These are phyloP conservation scores for Rhodotorula sp. DNA, from an alignment of 1,284 basidiomycete genomes.

Conservation along the genomic window DNA sequence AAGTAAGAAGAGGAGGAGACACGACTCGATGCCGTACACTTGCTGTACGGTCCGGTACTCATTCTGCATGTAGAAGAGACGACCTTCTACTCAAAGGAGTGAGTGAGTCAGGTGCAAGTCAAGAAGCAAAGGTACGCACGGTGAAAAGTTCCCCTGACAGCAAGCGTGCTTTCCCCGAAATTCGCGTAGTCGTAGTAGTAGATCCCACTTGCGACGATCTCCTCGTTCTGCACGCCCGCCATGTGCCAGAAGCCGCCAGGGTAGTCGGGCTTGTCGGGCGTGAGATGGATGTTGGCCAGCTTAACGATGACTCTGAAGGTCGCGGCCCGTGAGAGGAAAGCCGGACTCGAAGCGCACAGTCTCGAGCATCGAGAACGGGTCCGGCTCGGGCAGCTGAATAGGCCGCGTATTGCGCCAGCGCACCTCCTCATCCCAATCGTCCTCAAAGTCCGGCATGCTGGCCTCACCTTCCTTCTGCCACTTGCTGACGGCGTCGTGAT, in stretches of 20 bases:
- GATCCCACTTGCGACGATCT: constrained; percentile 52
- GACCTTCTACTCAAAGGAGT: not conserved
- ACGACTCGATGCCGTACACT: constrained; percentile 14
- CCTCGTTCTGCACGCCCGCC: constrained; percentile 59
- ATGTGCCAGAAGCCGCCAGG: constrained; percentile 57
- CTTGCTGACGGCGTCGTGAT: not conserved
- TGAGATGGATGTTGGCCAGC: constrained; percentile 55
- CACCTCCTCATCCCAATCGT: not conserved
- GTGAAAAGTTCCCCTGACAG: constrained; percentile 25
- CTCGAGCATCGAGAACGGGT: not conserved
- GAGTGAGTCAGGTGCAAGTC: not conserved
- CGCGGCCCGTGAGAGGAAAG: constrained; percentile 4
- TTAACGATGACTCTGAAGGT: constrained; percentile 54
- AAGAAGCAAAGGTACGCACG: not conserved
- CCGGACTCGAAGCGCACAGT: not conserved
- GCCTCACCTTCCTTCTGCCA: not conserved
- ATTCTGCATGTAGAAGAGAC: constrained; percentile 5
- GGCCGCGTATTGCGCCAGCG: not conserved
- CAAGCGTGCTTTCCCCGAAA: constrained; percentile 25
- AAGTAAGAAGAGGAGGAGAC: not conserved
- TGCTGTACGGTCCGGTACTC: constrained; percentile 8
- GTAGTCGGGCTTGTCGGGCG: constrained; percentile 53
- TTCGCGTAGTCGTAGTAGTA: constrained; percentile 49
- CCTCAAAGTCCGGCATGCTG: not conserved
- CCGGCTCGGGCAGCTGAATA: constrained; percentile 2